Conservation (phyloP, 129 eudicot genomes). For the Chrysanthemum makinoi region DNA sequence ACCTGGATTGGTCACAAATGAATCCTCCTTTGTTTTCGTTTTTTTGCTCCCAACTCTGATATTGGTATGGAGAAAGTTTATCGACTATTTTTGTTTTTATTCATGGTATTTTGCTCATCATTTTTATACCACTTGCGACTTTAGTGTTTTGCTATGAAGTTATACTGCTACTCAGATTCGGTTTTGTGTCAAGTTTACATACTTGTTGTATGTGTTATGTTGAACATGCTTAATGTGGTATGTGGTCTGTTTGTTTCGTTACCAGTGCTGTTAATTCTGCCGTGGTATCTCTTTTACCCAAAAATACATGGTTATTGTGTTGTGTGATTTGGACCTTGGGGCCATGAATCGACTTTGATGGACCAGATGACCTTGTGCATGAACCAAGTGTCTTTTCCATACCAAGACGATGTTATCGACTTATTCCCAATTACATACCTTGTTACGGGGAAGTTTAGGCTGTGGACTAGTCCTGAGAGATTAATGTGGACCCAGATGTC, state of each 20-base stretch:
- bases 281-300: too few species aligned
- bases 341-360: too few species aligned
- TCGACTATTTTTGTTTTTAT: constrained; percentile 3
- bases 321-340: too few species aligned
- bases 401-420: too few species aligned
- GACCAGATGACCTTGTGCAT: not conserved
- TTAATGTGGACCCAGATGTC: too few species aligned
- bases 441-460: too few species aligned
- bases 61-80: constrained; percentile 21
- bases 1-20: constrained; percentile 28
- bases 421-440: too few species aligned
- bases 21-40: constrained; percentile 16
- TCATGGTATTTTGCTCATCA: not conserved
- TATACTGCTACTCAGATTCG: not conserved
- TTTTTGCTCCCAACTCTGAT: not conserved
- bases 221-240: not conserved
- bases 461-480: too few species aligned
- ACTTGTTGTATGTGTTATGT: not conserved
- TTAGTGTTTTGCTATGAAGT: not conserved
- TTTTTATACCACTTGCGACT: not conserved
- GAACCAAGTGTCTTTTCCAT: not conserved
- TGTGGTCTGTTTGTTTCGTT: not conserved
- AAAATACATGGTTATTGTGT: too few species aligned
- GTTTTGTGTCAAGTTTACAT: constrained; percentile 1
- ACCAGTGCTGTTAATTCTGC: not conserved